Base-by-base conservation (phyloP, 2,329 filamentous ascomycete genomes). In the Colletotrichum sp. region DNA sequence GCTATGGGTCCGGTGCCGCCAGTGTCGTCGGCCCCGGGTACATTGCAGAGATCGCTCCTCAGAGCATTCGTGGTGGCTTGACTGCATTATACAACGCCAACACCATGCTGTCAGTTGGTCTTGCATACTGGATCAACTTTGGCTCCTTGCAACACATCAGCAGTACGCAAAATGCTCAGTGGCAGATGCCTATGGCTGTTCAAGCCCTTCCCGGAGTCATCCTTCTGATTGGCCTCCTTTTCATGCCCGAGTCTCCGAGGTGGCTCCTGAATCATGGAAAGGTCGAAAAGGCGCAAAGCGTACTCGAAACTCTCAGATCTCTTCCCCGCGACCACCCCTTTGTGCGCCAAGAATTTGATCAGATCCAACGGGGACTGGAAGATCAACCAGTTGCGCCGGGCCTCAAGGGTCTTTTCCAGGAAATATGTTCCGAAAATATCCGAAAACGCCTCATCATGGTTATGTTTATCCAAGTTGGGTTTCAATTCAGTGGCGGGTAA, bases 41-140 rank as follows among this genome's bases (percentile, higher is more conserved):
- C 78, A 83, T 81, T 30, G 83, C 83, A 26, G 87, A 89, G 80
- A 87, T 87, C 83, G 83, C 86, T 0, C 89, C 88, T 18, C 88
- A 87, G 70, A 79, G 86, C 24, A 83, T 88, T 55, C 84, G 88
- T 59, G 87, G 86, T 10, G 80, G 82, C 34, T 81, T 88, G 6
- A 85, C 85, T 44, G 83, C 81, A 77, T 82, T 87, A 79, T 88
- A 88, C 76, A 86, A 88, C 77, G 85, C 85, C 80, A 85, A 87
- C 79, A 85, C 86, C 76, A 86, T 85, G 6, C 80, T 85, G 3
- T 86, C 86, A 15, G 85, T 85, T 26, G 82, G 86, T 72, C 84
- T 83, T 12, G 82, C 81, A 36, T 86, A 87, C 79, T 87, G 87
- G 85, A 79, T 89, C 39, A 87, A 88, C 74, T 64, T 89, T 73